Conservation (phyloP, 1,139 yeast genomes). For the Arxiozyma slooffiae region DNA sequence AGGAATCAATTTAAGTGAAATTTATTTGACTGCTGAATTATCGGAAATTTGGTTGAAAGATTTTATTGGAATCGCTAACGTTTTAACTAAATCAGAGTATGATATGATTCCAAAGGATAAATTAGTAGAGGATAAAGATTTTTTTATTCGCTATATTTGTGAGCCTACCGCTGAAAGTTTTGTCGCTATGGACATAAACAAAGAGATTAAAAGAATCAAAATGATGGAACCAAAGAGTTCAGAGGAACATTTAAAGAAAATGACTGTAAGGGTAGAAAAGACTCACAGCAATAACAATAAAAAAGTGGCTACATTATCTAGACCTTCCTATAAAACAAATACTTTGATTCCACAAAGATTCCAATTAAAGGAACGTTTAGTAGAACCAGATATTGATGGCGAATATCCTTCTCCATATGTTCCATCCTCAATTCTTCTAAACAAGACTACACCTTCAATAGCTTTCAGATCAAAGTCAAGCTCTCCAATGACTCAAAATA, state of each 20-base stretch:
- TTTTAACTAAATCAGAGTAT: conserved; percentile 12
- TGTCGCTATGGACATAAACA: conserved; percentile 18
- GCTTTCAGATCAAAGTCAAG: not conserved
- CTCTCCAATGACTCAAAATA: not conserved
- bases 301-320: not conserved
- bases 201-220: conserved; percentile 13
- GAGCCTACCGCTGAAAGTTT: conserved; percentile 24
- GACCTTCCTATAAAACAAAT: not conserved
- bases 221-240: conserved; percentile 20
- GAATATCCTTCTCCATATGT: not conserved
- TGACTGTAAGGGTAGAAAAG: conserved; percentile 9
- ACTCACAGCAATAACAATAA: not conserved
- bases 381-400: not conserved
- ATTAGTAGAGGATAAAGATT: conserved; percentile 11
- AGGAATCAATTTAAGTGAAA: conserved; percentile 19
- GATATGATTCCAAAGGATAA: not conserved
- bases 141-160: conserved; percentile 20
- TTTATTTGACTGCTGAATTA: conserved; percentile 27
- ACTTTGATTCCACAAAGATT: not conserved
- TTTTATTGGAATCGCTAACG: conserved; percentile 18
- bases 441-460: not conserved
- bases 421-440: not conserved
- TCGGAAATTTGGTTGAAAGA: conserved; percentile 25
- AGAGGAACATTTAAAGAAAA: conserved; percentile 20
- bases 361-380: not conserved